Conservation (phyloP, 2,329 filamentous ascomycete genomes). For the Fusarium keratoplasticum region DNA sequence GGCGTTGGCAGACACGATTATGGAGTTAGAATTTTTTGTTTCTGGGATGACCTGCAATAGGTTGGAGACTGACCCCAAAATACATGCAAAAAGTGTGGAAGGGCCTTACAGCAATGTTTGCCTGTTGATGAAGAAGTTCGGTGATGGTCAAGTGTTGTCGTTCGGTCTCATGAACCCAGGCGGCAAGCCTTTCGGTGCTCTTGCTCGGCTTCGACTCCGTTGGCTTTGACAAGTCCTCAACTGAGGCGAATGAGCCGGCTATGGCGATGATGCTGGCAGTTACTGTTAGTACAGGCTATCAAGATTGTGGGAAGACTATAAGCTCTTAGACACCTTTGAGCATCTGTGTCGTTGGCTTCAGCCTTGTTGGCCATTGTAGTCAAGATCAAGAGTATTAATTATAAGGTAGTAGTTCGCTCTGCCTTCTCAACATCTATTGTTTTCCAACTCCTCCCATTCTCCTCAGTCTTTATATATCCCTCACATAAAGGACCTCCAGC, state of each 20-base stretch:
- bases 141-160: constrained; percentile 30
- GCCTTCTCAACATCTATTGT: background rate
- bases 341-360: constrained; percentile 1
- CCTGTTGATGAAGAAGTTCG: constrained; percentile 18
- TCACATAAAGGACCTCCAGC: background rate
- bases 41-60: constrained; percentile 19
- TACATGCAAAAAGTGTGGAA: constrained; percentile 19
- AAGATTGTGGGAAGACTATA: background rate
- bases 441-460: background rate
- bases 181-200: constrained; percentile 19
- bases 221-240: background rate
- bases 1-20: constrained; percentile 39
- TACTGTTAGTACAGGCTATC: background rate
- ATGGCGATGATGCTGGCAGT: background rate
- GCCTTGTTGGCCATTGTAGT: constrained; percentile 25
- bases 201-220: background rate
- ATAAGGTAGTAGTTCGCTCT: background rate
- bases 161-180: constrained; percentile 28
- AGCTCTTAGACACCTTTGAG: constrained; percentile 5
- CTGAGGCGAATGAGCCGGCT: background rate
- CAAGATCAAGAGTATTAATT: background rate
- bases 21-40: constrained; percentile 36
- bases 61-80: constrained; percentile 31
- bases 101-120: constrained; percentile 18
- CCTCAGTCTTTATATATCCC: constrained; percentile 1